Base-by-base conservation (phyloP, 2,329 filamentous ascomycete genomes). In the Ophiostoma angusticollis region DNA sequence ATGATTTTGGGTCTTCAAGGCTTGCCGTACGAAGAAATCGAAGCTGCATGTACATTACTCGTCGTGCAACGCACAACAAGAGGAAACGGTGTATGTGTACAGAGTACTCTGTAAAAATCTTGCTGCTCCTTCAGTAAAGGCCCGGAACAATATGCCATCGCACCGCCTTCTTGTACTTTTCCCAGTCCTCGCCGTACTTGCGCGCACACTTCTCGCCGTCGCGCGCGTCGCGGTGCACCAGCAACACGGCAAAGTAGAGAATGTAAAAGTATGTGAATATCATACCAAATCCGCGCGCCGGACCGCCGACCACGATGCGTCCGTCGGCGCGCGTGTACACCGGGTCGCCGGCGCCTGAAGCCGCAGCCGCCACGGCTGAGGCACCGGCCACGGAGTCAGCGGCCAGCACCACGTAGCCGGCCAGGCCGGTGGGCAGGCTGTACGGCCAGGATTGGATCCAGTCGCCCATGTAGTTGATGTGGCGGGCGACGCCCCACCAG, bases 381-480 rank as follows among this genome's bases (percentile, higher is more conserved):
- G 68, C 69, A 36, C 67, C 61, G 2, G 62, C 62, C n/a, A 59
- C 50, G 7, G 64, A 61, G 14, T 69, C 70, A 1, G 67, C 65
- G 3, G 71, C 64, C 14, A 79, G 65, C 36, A 93, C 77, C 29
- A 78, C 65, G 57, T 89, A 94, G 11, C 87, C 87, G 0, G 86
- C 81, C 43, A 93, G 58, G 1, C 84, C 83, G 1, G 87, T 94
- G 1, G 89, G 87, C 31, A 95, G 67, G 48, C 78, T 84, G 61
- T 91, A 95, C 0, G 85, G 77, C 84, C 85, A 95, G 8, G 80
- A 75, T 74, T 93, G 87, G 48, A 91, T 69, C 87, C 87, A 95
- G 63, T 96, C 89, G 37, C 87, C 89, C 1, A 93, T 62, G 61
- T 96, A 95, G 65, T 95, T 96, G 68, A 95, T 89, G 61, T 96